Evolutionary conservation across 1,139 yeast genomes (phyloP).

Genomic region (Yamadazyma taylorii): DNA sequence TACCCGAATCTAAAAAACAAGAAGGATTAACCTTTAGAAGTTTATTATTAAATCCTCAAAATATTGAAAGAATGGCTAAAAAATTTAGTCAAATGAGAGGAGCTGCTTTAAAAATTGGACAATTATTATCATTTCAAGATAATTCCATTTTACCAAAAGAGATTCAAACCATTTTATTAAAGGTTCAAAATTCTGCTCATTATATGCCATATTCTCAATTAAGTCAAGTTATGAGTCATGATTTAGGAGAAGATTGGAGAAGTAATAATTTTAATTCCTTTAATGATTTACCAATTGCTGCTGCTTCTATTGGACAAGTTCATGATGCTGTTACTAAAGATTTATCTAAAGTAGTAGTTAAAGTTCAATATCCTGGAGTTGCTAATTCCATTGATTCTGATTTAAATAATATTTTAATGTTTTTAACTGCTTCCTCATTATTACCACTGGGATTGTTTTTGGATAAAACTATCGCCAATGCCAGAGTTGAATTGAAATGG

Average conservation of each 20-base stretch:
- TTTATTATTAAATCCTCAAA: slow-evolving; percentile 72
- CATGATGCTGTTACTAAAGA: slow-evolving; percentile 75
- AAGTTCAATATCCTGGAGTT: slow-evolving; percentile 98
- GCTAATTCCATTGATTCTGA: slow-evolving; percentile 92
- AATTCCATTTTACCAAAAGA: slow-evolving; percentile 81
- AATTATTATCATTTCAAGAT: slow-evolving; percentile 92
- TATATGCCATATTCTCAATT: slow-evolving; percentile 95
- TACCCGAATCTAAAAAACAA: slow-evolving; percentile 30
- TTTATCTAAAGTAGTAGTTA: slow-evolving; percentile 83
- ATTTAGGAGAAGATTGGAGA: slow-evolving; percentile 83
- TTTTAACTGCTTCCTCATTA: slow-evolving; percentile 81
- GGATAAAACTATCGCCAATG: slow-evolving; percentile 90
- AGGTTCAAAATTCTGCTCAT: slow-evolving; percentile 93
- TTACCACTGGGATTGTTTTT: slow-evolving; percentile 90
- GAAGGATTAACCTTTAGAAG: slow-evolving; percentile 51
- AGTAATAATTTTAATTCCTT: slow-evolving; percentile 63
- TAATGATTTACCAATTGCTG: slow-evolving; percentile 91
- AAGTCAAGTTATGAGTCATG: slow-evolving; percentile 68
- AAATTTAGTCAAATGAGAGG: slow-evolving; percentile 95
- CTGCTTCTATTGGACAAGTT: slow-evolving; percentile 97
- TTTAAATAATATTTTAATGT: slow-evolving; percentile 75
- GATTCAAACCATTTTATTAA: slow-evolving; percentile 72
- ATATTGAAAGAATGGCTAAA: slow-evolving; percentile 83
- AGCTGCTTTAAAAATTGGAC: slow-evolving; percentile 95
- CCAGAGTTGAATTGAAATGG: slow-evolving; percentile 92